Base-by-base conservation (phyloP, 164 flowering plant species). In the Nelumbo lutea region DNA sequence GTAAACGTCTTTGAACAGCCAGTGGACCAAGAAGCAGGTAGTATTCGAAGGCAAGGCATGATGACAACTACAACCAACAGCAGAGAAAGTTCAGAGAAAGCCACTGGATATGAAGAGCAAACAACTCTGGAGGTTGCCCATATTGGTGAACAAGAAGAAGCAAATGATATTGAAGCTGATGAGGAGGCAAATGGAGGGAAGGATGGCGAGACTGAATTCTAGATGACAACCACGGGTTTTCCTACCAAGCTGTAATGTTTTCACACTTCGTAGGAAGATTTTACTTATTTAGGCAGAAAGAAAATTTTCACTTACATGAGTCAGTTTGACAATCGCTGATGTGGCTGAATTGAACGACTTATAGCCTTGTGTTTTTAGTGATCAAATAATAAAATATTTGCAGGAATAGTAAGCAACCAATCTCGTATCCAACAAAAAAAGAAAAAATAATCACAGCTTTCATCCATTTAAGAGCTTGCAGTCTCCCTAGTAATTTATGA, bases 161-260 rank as follows among this genome's bases (percentile, higher is more conserved):
- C 10, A 64, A 56, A 57, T 9, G 61, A 38, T 3, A 59, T 13
- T 42, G 51, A 69, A 38, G 75, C 27, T 57, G 73, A 55, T 43
- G 47, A 42, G 14, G 57, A 53, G 14, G 57, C 11, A 14, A 47
- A 27, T 27, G 27, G 27, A 27, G 50, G 41, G 77, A 74, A 8
- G 72, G 71, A 66, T 59, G 77, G 75, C 0, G 27, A 71, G 57
- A 39, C 72, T 1, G 76, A 72, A 59, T 71, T 79, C 62, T 76
- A 74, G 69, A 42, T 63, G 42, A 43, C 42, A 10, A 68, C 15
- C 27, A 27, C 27, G 27, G 6, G 14, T 41, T 8, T 51, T 27
- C 5, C 40, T 14, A 10, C 9, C 60, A 56, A 59, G 46, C 47
- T 60, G 45, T 10, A 47, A 60, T 43, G 48, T 6, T 41, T 13